Conservation (phyloP, 345 rosid species). For the Hibiscus syriacus region DNA sequence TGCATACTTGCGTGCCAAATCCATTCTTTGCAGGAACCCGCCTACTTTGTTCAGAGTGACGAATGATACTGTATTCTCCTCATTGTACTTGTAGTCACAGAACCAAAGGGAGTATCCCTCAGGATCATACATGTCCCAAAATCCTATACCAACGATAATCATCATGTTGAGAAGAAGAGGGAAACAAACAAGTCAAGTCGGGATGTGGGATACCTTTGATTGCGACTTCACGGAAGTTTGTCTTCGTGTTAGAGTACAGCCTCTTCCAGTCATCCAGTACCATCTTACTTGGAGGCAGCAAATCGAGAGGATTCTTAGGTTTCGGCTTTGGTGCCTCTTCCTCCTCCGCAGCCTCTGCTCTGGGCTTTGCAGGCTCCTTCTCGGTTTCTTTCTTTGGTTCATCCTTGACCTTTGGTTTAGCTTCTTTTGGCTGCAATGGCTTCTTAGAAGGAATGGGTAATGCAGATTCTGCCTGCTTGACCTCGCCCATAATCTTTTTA, state of each 20-base stretch:
- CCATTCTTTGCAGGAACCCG: constrained; percentile 96
- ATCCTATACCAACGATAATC: constrained; percentile 42
- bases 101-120: no score
- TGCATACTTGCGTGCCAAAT: constrained; percentile 85
- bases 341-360: constrained; percentile 38
- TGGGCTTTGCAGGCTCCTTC: constrained; percentile 17
- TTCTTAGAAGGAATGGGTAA: constrained; percentile 47
- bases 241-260: constrained; percentile 92
- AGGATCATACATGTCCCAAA: constrained; percentile 99
- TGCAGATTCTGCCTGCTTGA: constrained; percentile 67
- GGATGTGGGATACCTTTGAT: constrained; percentile 82
- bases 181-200: background rate
- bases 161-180: background rate
- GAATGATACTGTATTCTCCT: constrained; percentile 81
- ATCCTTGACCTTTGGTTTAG: constrained; percentile 63
- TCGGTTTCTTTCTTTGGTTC: no score
- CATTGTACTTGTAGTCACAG: constrained; percentile 95
- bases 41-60: constrained; percentile 91
- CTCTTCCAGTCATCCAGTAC: no score
- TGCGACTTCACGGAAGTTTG: constrained; percentile 95
- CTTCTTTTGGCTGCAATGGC: constrained; percentile 54
- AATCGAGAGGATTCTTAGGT: constrained; percentile 91
- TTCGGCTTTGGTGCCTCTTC: constrained; percentile 81
- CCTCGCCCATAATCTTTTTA: constrained; percentile 73
- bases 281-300: no score